These are phyloP conservation scores for Sechiopsis laciniata DNA, from an alignment of 306 rosid genomes.

Conservation along the genomic window DNA sequence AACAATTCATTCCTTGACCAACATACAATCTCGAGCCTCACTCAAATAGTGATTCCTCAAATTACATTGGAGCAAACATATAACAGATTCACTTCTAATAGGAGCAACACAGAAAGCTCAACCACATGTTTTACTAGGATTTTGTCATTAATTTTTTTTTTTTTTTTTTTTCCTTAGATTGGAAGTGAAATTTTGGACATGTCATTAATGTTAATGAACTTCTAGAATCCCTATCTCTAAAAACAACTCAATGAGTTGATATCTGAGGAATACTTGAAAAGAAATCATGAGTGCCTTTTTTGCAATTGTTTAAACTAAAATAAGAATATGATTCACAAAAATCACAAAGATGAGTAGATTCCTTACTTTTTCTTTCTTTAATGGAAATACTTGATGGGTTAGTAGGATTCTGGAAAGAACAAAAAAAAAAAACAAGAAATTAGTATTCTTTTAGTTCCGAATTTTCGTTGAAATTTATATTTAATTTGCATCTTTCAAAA, in stretches of 20 bases:
- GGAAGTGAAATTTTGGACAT: neutral
- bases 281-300: neutral
- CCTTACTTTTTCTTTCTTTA: neutral
- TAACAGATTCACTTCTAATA: too few species aligned
- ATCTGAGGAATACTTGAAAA: neutral
- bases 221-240: neutral
- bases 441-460: neutral
- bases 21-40: too few species aligned
- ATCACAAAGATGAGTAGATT: slow-evolving; percentile 9
- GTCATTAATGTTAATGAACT: neutral
- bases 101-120: too few species aligned
- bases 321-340: slow-evolving; percentile 13
- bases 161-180: neutral
- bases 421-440: too few species aligned
- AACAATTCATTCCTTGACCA: too few species aligned
- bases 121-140: too few species aligned
- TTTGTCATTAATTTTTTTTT: too few species aligned
- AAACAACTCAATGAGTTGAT: neutral
- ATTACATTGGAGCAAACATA: too few species aligned
- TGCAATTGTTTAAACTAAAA: slow-evolving; percentile 6
- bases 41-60: too few species aligned
- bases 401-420: slow-evolving; percentile 1
- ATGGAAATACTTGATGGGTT: slow-evolving; percentile 2
- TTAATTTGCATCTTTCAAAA: too few species aligned
- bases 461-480: too few species aligned